A percentile compares a stretch with the other conserved stretches of the same genome.
Evolutionary conservation across 2,329 filamentous ascomycete species (phyloP).

Genomic region (Bipolaris zeicola): DNA sequence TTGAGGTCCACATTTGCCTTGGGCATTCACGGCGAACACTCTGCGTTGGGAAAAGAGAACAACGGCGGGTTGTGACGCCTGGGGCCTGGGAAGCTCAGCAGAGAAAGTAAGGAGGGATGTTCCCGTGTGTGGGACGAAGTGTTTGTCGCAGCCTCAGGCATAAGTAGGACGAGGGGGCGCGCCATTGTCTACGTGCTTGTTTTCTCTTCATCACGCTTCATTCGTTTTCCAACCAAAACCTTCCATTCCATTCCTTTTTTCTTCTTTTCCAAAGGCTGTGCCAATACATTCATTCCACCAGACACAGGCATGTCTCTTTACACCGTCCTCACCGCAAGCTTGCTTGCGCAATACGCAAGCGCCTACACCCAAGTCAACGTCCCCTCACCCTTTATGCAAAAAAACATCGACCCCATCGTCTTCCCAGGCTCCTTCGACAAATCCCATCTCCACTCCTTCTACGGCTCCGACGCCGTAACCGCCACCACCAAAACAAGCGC

Average conservation of each 20-base stretch:
- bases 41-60: constrained; percentile 11
- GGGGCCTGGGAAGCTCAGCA: neutral
- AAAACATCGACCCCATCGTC: constrained; percentile 55
- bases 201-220: constrained; percentile 8
- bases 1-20: constrained; percentile 5
- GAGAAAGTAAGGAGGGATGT: neutral
- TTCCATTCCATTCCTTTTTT: constrained; percentile 3
- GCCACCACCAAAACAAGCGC: constrained; percentile 46
- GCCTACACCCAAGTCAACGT: constrained; percentile 48
- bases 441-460: constrained; percentile 54
- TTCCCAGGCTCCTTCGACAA: constrained; percentile 48
- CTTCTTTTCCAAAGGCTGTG: neutral
- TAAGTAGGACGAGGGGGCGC: neutral
- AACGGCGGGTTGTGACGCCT: constrained; percentile 12
- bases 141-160: constrained; percentile 3
- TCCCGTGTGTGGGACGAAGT: constrained; percentile 4
- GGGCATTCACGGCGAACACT: constrained; percentile 6
- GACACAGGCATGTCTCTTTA: constrained; percentile 42
- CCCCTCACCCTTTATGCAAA: constrained; percentile 48
- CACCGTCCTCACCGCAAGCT: constrained; percentile 29
- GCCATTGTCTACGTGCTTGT: neutral
- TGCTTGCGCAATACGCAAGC: constrained; percentile 33
- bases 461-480: constrained; percentile 53
- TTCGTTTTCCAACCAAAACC: constrained; percentile 4
- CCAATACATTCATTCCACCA: constrained; percentile 20